phyloP scores from a whole-genome alignment of 192 early-diverging fungal species.

The Coemansia umbellata region DNA sequence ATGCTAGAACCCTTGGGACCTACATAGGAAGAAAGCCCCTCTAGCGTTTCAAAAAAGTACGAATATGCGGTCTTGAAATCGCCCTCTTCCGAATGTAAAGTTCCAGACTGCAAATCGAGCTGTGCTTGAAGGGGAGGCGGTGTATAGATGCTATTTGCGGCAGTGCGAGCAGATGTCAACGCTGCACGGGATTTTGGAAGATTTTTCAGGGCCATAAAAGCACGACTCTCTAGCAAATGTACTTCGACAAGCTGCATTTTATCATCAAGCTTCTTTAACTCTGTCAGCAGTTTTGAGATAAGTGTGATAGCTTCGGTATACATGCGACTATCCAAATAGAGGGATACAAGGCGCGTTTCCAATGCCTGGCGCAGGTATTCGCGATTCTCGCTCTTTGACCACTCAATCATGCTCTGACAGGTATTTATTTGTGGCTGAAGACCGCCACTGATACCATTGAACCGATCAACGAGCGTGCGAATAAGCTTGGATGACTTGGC shows the following conservation, averaged over 20 bases:
- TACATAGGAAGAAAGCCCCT: constrained; percentile 70
- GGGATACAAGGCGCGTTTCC: constrained; percentile 85
- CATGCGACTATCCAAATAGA: constrained; percentile 94
- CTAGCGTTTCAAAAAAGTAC: constrained; percentile 98
- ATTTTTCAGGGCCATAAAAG: constrained; percentile 89
- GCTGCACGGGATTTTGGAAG: constrained; percentile 94
- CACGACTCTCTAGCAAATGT: constrained; percentile 90
- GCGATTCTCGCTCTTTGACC: constrained; percentile 88
- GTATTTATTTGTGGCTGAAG: constrained; percentile 87
- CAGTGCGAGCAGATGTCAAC: constrained; percentile 91
- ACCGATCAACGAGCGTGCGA: constrained; percentile 73
- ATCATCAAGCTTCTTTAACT: constrained; percentile 98
- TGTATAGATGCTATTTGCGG: constrained; percentile 96
- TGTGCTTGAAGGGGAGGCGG: constrained; percentile 94
- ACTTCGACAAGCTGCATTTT: constrained; percentile 98
- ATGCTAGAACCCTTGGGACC: constrained; percentile 21
- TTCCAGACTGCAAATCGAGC: constrained; percentile 96
- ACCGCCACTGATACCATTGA: constrained; percentile 82
- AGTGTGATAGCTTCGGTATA: constrained; percentile 87
- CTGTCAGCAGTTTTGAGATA: constrained; percentile 80
- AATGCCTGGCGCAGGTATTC: constrained; percentile 93
- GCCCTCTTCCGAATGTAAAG: constrained; percentile 96
- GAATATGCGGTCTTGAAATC: constrained; percentile 99
- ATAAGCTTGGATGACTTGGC: constrained; percentile 90
- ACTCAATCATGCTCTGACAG: constrained; percentile 92